Evolutionary conservation across 345 rosid species (phyloP).

Genomic region (Aegle marmelos): DNA sequence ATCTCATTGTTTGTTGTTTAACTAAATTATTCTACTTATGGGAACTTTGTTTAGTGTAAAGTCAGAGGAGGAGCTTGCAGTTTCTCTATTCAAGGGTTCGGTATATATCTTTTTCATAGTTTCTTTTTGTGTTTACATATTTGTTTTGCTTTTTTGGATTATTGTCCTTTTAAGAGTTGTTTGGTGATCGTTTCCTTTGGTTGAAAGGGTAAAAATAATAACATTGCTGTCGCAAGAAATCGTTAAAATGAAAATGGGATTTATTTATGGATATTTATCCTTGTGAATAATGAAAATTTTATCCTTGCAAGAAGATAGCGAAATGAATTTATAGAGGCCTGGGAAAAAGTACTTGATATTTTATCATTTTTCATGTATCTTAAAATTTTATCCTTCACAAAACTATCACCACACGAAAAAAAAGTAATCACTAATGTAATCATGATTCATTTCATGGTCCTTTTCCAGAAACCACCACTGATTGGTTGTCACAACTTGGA

Average conservation of each 20-base stretch:
- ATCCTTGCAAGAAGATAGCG: too few species aligned
- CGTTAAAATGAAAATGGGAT: neutral
- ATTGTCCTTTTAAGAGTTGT: neutral
- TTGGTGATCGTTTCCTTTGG: neutral
- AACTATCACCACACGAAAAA: too few species aligned
- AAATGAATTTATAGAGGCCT: too few species aligned
- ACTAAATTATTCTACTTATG: neutral
- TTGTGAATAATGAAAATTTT: too few species aligned
- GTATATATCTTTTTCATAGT: neutral
- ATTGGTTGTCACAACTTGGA: too few species aligned
- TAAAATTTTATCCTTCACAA: too few species aligned
- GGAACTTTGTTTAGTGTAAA: neutral
- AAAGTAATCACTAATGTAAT: too few species aligned
- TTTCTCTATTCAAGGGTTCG: conserved; percentile 7
- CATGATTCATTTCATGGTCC: too few species aligned
- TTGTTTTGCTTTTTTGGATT: neutral
- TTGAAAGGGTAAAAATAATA: neutral
- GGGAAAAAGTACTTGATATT: too few species aligned
- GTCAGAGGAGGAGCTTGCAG: neutral
- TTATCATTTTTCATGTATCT: too few species aligned
- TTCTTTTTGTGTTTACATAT: neutral
- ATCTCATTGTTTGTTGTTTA: neutral
- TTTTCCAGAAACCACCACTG: too few species aligned
- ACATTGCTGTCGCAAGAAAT: neutral
- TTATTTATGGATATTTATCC: too few species aligned